A percentile compares a stretch with the other conserved stretches of the same genome.
Evolutionary conservation across 495 filamentous ascomycete species (phyloP).

Genomic region (Lepidopterella palustris): DNA sequence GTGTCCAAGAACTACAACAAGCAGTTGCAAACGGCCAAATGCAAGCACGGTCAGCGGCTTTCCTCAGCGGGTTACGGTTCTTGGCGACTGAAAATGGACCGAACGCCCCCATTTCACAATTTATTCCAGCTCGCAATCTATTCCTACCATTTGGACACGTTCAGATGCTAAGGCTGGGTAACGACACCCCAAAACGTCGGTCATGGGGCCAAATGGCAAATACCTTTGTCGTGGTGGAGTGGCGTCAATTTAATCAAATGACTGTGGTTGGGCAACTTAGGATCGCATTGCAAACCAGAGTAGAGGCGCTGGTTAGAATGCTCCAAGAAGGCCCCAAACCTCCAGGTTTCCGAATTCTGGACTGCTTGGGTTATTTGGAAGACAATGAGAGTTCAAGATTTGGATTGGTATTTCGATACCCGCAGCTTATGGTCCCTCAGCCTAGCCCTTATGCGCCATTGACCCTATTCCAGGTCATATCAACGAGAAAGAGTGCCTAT

Average conservation of each 20-base stretch:
- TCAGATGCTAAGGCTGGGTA: background rate
- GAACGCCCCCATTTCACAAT: background rate
- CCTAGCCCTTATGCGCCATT: background rate
- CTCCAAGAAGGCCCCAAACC: background rate
- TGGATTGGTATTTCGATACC: slow-evolving; percentile 5
- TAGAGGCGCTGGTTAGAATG: background rate
- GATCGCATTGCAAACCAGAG: background rate
- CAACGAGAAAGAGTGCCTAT: background rate
- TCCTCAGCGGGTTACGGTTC: background rate
- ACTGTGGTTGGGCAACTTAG: background rate
- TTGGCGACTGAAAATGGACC: background rate
- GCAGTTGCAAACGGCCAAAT: background rate
- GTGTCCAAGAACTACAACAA: background rate
- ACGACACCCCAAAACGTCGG: background rate
- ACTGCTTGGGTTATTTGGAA: slow-evolving; percentile 2
- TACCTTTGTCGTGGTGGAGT: background rate
- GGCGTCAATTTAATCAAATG: background rate
- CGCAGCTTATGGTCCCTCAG: background rate
- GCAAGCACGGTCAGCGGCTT: background rate
- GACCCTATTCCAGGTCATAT: background rate
- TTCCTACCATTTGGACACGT: background rate
- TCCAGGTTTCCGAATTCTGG: slow-evolving; percentile 1
- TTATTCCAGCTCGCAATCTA: background rate
- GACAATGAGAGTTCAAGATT: background rate
- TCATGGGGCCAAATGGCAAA: background rate